phyloP scores from a whole-genome alignment of 148 eudicot species.

The Camellia lanceoleosa region DNA sequence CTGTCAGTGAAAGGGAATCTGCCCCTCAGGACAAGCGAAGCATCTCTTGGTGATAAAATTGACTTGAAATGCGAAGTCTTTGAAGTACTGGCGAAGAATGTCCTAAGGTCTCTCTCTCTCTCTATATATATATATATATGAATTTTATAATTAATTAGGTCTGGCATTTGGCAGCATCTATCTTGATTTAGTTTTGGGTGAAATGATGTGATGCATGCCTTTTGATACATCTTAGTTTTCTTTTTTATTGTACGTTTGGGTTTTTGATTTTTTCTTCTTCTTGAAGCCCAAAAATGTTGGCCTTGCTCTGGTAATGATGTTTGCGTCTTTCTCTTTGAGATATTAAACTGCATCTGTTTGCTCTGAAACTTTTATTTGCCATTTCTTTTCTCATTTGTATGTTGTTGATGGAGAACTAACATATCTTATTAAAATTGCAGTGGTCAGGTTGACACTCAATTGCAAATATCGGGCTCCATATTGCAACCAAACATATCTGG shows the following conservation, averaged over 20 bases:
- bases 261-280: background rate
- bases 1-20: slow-evolving; percentile 82
- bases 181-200: slow-evolving; percentile 9
- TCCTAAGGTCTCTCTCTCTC: slow-evolving; percentile 71
- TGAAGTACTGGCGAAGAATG: slow-evolving; percentile 90
- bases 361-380: background rate
- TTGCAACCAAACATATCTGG: slow-evolving; percentile 97
- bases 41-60: slow-evolving; percentile 83
- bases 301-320: slow-evolving; percentile 1
- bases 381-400: background rate
- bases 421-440: slow-evolving; percentile 37
- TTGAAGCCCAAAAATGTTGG: slow-evolving; percentile 5
- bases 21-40: slow-evolving; percentile 75
- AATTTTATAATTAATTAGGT: background rate
- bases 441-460: slow-evolving; percentile 96
- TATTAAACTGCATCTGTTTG: background rate
- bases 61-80: slow-evolving; percentile 92
- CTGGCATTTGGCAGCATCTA: background rate
- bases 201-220: background rate
- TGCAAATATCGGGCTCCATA: slow-evolving; percentile 91
- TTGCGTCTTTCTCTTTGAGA: background rate
- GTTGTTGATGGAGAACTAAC: slow-evolving; percentile 26
- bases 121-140: background rate
- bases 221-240: background rate
- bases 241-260: background rate